Conservation (phyloP, 2,329 filamentous ascomycete genomes). For the Phaeosphaeriaceae sp. region DNA sequence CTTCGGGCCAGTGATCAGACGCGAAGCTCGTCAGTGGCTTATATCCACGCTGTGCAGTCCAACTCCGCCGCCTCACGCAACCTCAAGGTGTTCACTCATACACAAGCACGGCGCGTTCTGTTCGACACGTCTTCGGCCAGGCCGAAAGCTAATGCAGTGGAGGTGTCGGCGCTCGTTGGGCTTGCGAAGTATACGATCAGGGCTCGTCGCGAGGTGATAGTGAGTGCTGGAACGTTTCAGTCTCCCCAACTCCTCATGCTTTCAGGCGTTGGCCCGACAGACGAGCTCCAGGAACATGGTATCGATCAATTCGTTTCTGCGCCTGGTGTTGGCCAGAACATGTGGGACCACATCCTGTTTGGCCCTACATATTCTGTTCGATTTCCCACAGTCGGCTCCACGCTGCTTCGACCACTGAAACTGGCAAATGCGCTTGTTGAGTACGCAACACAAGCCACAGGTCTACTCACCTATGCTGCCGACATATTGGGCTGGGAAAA, state of each 20-base stretch:
- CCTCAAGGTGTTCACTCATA: not conserved
- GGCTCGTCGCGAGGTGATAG: constrained; percentile 53
- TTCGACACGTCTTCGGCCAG: constrained; percentile 31
- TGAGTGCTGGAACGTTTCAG: constrained; percentile 55
- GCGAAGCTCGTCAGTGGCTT: constrained; percentile 4
- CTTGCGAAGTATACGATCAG: constrained; percentile 16
- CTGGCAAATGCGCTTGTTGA: constrained; percentile 25
- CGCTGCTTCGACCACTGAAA: not conserved
- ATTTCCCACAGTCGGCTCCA: constrained; percentile 19
- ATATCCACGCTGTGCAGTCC: not conserved
- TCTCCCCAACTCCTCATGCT: constrained; percentile 52
- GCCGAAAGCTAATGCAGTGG: constrained; percentile 33
- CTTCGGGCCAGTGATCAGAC: constrained; percentile 28
- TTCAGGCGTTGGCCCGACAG: constrained; percentile 45
- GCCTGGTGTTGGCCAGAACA: constrained; percentile 38
- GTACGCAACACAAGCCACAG: constrained; percentile 15
- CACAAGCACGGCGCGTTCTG: constrained; percentile 36
- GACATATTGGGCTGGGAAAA: constrained; percentile 39
- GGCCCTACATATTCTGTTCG: constrained; percentile 28
- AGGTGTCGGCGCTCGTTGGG: constrained; percentile 9
- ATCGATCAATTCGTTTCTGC: constrained; percentile 18
- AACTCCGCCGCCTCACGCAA: not conserved
- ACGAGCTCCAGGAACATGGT: constrained; percentile 12
- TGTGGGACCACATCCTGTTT: constrained; percentile 30
- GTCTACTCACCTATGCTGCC: constrained; percentile 27